Conservation (phyloP, 2,329 filamentous ascomycete species). For the Colletotrichum horii region DNA sequence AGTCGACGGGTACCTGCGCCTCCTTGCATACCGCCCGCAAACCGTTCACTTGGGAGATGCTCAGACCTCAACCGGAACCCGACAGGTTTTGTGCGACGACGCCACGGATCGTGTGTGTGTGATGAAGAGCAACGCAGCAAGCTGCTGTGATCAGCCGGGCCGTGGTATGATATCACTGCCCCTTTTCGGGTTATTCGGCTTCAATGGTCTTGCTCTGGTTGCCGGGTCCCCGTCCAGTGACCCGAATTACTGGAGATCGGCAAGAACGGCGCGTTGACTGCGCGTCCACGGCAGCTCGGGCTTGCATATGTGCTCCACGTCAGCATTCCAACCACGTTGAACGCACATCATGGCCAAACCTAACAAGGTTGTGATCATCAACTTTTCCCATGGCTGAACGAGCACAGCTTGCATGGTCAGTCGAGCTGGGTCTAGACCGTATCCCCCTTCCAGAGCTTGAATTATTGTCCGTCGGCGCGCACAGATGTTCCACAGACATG, state of each 20-base stretch:
- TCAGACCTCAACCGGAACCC: not conserved
- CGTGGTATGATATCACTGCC: not conserved
- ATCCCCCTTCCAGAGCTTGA: not conserved
- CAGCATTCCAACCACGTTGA: not conserved
- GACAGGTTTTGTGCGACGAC: not conserved
- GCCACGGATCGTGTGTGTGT: conserved; percentile 2
- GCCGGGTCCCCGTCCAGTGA: not conserved
- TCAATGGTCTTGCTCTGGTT: not conserved
- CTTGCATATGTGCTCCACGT: not conserved
- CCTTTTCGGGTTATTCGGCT: not conserved
- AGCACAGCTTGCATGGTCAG: not conserved
- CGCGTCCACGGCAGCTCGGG: not conserved
- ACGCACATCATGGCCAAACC: not conserved
- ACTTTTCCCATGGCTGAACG: not conserved
- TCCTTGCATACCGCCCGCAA: not conserved
- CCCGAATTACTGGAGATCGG: not conserved
- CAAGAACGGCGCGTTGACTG: not conserved
- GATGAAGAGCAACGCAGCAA: not conserved
- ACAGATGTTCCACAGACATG: not conserved
- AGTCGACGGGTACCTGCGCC: conserved; percentile 17
- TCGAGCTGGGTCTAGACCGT: not conserved
- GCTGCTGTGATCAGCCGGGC: not conserved
- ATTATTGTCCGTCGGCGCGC: not conserved
- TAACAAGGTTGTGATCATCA: not conserved
- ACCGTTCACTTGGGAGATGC: not conserved